A percentile compares a stretch with the other conserved stretches of the same genome.
phyloP scores from a whole-genome alignment of 2,329 filamentous ascomycete genomes.

The Sphaerulina populicola region DNA sequence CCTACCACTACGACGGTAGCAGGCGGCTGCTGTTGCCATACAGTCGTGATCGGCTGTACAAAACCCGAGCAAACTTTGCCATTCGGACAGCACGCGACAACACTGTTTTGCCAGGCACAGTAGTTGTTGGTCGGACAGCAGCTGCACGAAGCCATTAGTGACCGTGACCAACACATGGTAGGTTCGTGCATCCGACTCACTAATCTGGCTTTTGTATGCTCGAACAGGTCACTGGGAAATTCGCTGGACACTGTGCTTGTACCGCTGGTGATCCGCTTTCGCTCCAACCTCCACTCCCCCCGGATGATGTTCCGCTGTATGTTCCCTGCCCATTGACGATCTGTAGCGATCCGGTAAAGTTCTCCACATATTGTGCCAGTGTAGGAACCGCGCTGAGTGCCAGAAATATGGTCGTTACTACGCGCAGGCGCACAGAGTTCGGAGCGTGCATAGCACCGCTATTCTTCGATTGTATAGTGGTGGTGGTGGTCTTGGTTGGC shows the following conservation, averaged over 20 bases:
- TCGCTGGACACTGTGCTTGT: conserved; percentile 32
- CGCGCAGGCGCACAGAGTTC: conserved; percentile 4
- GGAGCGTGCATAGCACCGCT: background rate
- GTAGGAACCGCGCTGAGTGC: conserved; percentile 10
- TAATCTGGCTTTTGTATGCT: conserved; percentile 38
- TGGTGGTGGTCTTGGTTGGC: background rate
- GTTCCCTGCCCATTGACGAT: conserved; percentile 21
- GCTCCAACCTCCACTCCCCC: conserved; percentile 15
- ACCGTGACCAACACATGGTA: background rate
- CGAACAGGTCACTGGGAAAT: conserved; percentile 36
- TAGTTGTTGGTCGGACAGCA: conserved; percentile 30
- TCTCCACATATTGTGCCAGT: conserved; percentile 17
- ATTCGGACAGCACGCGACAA: conserved; percentile 31
- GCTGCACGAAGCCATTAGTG: conserved; percentile 15
- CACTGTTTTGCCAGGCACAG: conserved; percentile 28
- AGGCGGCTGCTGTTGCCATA: conserved; percentile 14
- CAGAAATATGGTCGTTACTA: conserved; percentile 11
- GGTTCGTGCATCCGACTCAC: conserved; percentile 27
- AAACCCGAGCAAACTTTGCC: conserved; percentile 28
- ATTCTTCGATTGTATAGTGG: background rate
- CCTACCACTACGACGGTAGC: conserved; percentile 21
- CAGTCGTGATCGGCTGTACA: conserved; percentile 20
- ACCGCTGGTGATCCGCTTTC: conserved; percentile 22
- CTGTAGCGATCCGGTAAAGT: conserved; percentile 27
- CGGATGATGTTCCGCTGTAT: conserved; percentile 12